A percentile compares a stretch with the other conserved stretches of the same genome.
These are phyloP conservation scores for Calonectria honghensis DNA, from an alignment of 2,329 filamentous ascomycete genomes.

Conservation along the genomic window DNA sequence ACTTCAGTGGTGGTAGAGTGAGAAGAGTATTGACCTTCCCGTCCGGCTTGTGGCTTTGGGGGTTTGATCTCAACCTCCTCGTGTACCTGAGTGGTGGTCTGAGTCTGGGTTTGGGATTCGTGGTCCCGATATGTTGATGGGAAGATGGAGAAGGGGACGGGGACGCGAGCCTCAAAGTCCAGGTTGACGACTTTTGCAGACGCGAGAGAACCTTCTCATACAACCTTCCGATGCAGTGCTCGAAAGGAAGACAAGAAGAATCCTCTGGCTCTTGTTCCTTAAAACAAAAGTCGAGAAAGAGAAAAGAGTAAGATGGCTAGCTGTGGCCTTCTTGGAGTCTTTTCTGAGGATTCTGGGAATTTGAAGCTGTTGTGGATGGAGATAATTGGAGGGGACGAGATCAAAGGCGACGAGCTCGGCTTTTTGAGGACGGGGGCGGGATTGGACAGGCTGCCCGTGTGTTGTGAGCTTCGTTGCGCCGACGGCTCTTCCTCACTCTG, in stretches of 20 bases:
- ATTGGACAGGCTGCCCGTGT: constrained; percentile 52
- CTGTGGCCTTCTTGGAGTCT: constrained; percentile 60
- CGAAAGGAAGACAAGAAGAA: constrained; percentile 83
- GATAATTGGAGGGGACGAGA: constrained; percentile 62
- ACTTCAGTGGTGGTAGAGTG: constrained; percentile 76
- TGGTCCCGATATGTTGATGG: constrained; percentile 92
- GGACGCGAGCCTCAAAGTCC: constrained; percentile 99
- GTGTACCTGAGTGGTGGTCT: constrained; percentile 70
- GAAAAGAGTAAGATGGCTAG: constrained; percentile 59
- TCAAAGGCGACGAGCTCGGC: constrained; percentile 57
- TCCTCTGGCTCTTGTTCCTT: constrained; percentile 78
- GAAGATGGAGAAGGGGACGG: constrained; percentile 99
- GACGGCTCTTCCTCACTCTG: constrained; percentile 24
- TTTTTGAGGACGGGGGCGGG: constrained; percentile 63
- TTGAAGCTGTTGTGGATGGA: constrained; percentile 59
- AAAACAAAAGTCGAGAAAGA: constrained; percentile 71
- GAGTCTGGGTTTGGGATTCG: constrained; percentile 71
- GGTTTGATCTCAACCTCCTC: constrained; percentile 93
- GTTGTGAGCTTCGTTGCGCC: constrained; percentile 24
- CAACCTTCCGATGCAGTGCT: constrained; percentile 73
- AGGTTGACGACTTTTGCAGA: constrained; percentile 91
- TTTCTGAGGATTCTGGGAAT: constrained; percentile 57
- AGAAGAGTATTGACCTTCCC: constrained; percentile 95
- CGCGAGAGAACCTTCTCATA: constrained; percentile 81
- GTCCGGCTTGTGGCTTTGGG: constrained; percentile 89